Conservation (phyloP, 305 asterid genomes). For the Solanum hybrid region DNA sequence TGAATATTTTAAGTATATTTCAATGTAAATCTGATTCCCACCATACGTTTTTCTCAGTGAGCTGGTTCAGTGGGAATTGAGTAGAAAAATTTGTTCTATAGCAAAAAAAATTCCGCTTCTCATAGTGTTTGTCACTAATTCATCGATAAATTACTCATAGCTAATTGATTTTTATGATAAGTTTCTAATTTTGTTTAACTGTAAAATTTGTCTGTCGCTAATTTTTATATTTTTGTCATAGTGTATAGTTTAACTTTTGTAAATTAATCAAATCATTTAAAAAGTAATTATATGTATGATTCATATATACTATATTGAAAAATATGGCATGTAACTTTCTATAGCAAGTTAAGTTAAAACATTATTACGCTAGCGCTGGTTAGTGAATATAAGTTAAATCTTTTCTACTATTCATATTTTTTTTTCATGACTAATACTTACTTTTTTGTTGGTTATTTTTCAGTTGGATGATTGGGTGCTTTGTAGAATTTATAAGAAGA, state of each 20-base stretch:
- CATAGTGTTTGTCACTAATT: neutral
- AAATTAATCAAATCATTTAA: neutral
- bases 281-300: neutral
- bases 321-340: neutral
- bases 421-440: neutral
- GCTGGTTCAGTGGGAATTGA: neutral
- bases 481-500: conserved; percentile 45
- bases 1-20: neutral
- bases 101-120: neutral
- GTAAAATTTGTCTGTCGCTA: neutral
- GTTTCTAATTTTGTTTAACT: neutral
- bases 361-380: rapidly evolving
- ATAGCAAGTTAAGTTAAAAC: neutral
- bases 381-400: neutral
- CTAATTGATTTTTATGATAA: neutral
- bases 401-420: neutral
- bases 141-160: neutral
- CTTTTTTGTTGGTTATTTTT: neutral
- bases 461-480: conserved; percentile 6
- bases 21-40: neutral
- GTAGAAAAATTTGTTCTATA: neutral
- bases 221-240: neutral
- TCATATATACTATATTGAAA: neutral
- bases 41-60: neutral
- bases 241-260: neutral